Percentiles rank a stretch among this genome's conserved stretches.
Evolutionary conservation across 148 eudicot species (phyloP).

Genomic region (Chenopodium berlandieri): DNA sequence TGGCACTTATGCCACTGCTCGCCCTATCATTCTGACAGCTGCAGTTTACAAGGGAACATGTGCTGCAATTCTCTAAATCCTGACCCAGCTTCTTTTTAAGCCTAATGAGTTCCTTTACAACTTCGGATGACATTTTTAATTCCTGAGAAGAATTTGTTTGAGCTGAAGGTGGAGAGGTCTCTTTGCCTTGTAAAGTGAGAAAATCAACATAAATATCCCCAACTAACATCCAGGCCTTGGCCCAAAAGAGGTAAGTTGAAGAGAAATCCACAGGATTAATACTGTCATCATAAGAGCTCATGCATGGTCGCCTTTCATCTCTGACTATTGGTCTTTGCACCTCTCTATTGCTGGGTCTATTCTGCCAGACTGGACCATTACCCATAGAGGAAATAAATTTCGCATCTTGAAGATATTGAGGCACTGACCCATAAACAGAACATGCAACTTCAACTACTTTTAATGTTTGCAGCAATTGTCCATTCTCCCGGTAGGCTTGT

Average conservation of each 20-base stretch:
- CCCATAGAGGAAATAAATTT: conserved; percentile 82
- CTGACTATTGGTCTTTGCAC: conserved; percentile 28
- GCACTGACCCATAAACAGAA: conserved; percentile 94
- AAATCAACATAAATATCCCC: conserved; percentile 87
- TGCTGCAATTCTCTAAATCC: conserved; percentile 63
- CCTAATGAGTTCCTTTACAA: conserved; percentile 77
- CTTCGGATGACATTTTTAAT: conserved; percentile 83
- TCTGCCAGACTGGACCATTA: conserved; percentile 31
- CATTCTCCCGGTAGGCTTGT: conserved; percentile 73
- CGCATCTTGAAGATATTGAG: conserved; percentile 73
- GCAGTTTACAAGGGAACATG: conserved; percentile 82
- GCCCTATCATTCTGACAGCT: conserved; percentile 96
- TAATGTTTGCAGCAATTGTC: conserved; percentile 72
- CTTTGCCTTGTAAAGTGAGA: conserved; percentile 49
- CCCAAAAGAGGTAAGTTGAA: conserved; percentile 83
- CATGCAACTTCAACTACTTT: conserved; percentile 84
- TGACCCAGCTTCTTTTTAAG: conserved; percentile 78
- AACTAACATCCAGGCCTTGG: conserved; percentile 85
- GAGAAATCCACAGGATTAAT: conserved; percentile 37
- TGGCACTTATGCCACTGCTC: conserved; percentile 93
- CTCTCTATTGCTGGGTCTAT: conserved; percentile 27
- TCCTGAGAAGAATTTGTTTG: conserved; percentile 45
- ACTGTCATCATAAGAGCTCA: conserved; percentile 28
- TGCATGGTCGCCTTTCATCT: conserved; percentile 24
- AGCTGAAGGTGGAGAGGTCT: conserved; percentile 32